These are phyloP conservation scores for Trichophyton schoenleinii DNA, from an alignment of 2,329 filamentous ascomycete genomes.

Conservation along the genomic window DNA sequence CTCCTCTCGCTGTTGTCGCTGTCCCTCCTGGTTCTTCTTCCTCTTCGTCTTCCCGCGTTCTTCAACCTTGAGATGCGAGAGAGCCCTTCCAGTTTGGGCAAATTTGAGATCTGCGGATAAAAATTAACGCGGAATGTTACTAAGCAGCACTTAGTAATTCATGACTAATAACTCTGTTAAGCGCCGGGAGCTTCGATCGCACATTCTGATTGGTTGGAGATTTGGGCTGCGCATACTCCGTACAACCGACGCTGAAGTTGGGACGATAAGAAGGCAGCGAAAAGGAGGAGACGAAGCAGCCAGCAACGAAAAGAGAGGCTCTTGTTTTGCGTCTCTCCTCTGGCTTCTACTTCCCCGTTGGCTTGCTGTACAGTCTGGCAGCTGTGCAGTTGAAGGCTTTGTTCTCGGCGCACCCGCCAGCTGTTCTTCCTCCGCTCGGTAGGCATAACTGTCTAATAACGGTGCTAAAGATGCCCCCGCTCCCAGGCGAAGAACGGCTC, in stretches of 20 bases:
- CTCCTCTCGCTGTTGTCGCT: background rate
- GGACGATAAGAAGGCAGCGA: background rate
- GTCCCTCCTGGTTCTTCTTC: background rate
- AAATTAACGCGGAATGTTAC: too few relatives aligned
- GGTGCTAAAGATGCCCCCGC: conserved; percentile 29
- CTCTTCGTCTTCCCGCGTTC: background rate
- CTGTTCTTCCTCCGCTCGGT: background rate
- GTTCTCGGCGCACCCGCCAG: background rate
- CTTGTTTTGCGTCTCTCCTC: background rate
- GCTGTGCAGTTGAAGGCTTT: background rate
- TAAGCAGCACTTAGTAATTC: background rate
- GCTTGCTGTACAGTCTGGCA: background rate
- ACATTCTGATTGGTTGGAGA: background rate
- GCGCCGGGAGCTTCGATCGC: background rate
- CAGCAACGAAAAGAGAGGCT: background rate
- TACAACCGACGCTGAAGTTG: background rate
- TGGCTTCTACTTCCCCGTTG: background rate
- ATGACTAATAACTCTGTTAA: background rate
- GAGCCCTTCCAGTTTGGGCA: background rate
- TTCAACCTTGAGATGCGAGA: background rate
- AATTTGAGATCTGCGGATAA: background rate
- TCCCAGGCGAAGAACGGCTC: conserved; percentile 35
- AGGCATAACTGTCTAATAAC: background rate
- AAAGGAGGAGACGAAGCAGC: background rate
- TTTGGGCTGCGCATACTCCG: background rate